phyloP scores from a whole-genome alignment of 75 land plant species.

The Pinus albicaulis region DNA sequence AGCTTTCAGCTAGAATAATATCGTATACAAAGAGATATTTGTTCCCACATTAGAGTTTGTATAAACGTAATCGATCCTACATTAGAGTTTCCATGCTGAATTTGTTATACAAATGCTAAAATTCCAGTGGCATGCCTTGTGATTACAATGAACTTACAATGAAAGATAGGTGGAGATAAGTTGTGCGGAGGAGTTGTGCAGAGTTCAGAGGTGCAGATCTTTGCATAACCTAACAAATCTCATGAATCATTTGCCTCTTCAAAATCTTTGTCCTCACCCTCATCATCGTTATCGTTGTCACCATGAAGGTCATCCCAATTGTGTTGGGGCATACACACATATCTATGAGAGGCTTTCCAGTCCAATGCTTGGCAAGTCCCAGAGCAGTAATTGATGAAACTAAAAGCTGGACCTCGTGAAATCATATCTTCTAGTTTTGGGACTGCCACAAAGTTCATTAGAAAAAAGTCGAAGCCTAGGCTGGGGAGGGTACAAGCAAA shows the following conservation, averaged over 20 bases:
- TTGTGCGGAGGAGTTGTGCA: too few species aligned
- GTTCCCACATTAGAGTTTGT: too few species aligned
- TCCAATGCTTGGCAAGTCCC: conserved; percentile 90
- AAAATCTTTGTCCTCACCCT: conserved; percentile 12
- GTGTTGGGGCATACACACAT: conserved; percentile 66
- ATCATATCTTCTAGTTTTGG: conserved; percentile 81
- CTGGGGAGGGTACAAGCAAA: conserved; percentile 19
- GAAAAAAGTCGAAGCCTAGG: conserved; percentile 68
- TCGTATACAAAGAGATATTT: too few species aligned
- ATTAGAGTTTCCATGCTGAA: too few species aligned
- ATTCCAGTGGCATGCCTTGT: too few species aligned
- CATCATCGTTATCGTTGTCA: conserved; percentile 32
- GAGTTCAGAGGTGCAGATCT: too few species aligned
- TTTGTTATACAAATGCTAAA: too few species aligned
- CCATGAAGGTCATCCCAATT: conserved; percentile 47
- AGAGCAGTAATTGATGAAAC: conserved; percentile 87
- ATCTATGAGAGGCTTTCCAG: conserved; percentile 79
- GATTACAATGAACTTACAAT: too few species aligned
- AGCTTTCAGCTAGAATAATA: too few species aligned
- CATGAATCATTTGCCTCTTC: neutral
- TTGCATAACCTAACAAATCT: too few species aligned
- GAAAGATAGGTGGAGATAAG: too few species aligned
- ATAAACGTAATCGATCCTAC: too few species aligned
- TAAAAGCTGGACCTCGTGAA: conserved; percentile 90
- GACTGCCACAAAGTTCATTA: conserved; percentile 72